Conservation (phyloP, 768 basidiomycete species). For the Tubosaeta brunneosetosa region DNA sequence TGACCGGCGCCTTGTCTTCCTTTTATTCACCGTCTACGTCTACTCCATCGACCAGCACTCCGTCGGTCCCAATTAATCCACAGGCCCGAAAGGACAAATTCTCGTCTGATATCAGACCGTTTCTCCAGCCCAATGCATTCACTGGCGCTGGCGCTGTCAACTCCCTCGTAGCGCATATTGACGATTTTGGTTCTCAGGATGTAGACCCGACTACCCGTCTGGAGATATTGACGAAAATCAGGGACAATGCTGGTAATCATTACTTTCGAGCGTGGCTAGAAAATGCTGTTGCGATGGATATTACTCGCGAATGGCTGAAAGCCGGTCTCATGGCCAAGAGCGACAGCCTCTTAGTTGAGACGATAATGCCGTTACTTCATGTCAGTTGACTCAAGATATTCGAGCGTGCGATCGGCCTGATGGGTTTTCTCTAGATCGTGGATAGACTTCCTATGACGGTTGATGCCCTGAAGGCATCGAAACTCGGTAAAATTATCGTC, state of each 20-base stretch:
- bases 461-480: conserved; percentile 62
- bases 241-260: conserved; percentile 80
- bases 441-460: conserved; percentile 77
- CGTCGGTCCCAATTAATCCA: conserved; percentile 33
- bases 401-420: conserved; percentile 14
- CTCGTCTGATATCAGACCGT: conserved; percentile 45
- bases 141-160: conserved; percentile 66
- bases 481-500: conserved; percentile 75
- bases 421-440: conserved; percentile 49
- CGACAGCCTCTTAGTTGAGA: conserved; percentile 58
- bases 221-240: conserved; percentile 75
- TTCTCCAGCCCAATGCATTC: conserved; percentile 56
- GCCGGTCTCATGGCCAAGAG: conserved; percentile 54
- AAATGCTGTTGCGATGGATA: conserved; percentile 67
- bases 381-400: conserved; percentile 45
- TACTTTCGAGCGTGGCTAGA: conserved; percentile 87
- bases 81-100: conserved; percentile 57
- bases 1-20: conserved; percentile 30
- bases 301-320: conserved; percentile 80
- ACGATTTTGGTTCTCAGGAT: conserved; percentile 56
- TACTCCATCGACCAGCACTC: conserved; percentile 26
- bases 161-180: conserved; percentile 54
- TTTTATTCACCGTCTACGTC: conserved; percentile 37
- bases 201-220: conserved; percentile 62
- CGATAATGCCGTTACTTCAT: conserved; percentile 82